Percentiles rank a stretch among this genome's conserved stretches.
Evolutionary conservation across 768 basidiomycete genomes (phyloP).

Genomic region (Candolleomyces aberdarensis): DNA sequence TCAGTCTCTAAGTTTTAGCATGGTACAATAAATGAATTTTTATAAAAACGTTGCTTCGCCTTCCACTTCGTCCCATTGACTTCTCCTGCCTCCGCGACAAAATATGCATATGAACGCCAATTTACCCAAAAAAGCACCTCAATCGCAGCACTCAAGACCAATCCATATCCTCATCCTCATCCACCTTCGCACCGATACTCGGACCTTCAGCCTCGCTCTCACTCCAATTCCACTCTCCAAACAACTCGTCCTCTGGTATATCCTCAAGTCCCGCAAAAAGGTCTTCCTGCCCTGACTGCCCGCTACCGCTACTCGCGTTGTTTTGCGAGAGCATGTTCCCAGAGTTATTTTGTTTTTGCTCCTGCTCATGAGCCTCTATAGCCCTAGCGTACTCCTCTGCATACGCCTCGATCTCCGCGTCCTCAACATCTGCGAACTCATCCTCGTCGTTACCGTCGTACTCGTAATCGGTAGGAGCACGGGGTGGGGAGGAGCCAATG

Average conservation of each 20-base stretch:
- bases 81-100: too few relatives aligned
- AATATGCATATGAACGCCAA: too few relatives aligned
- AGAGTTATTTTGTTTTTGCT: constrained; percentile 37
- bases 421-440: constrained; percentile 42
- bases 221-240: constrained; percentile 20
- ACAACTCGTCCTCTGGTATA: constrained; percentile 40
- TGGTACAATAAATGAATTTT: too few relatives aligned
- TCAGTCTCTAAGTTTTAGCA: too few relatives aligned
- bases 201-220: constrained; percentile 22
- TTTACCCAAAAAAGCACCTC: too few relatives aligned
- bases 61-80: too few relatives aligned
- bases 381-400: constrained; percentile 48
- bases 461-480: constrained; percentile 2
- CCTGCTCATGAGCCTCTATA: constrained; percentile 8
- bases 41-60: too few relatives aligned
- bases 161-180: not conserved
- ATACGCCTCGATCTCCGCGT: constrained; percentile 57
- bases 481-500: not conserved
- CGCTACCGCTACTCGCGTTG: constrained; percentile 13
- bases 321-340: too few relatives aligned
- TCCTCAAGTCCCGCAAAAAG: constrained; percentile 47
- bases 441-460: constrained; percentile 9
- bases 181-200: not conserved
- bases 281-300: constrained; percentile 43
- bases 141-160: too few relatives aligned